phyloP scores from a whole-genome alignment of 2,329 filamentous ascomycete genomes.

The Myriosclerotinia curreyana region DNA sequence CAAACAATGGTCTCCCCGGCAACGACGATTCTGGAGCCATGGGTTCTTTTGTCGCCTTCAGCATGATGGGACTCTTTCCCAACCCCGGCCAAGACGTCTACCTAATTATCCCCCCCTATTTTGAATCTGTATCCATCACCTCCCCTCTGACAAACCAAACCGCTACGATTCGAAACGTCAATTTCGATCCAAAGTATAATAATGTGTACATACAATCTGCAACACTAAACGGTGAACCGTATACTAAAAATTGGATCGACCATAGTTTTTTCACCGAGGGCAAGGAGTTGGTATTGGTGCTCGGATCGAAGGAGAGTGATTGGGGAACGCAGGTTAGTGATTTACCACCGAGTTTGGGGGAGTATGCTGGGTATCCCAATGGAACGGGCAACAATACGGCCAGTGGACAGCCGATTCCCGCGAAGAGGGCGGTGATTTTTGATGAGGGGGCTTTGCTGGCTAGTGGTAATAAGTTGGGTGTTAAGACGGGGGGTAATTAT shows the following conservation, averaged over 20 bases:
- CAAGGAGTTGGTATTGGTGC: slow-evolving; percentile 58
- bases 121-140: slow-evolving; percentile 56
- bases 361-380: slow-evolving; percentile 33
- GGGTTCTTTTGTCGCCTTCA: slow-evolving; percentile 36
- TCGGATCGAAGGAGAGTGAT: slow-evolving; percentile 57
- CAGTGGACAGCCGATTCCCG: slow-evolving; percentile 14
- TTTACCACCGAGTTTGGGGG: slow-evolving; percentile 56
- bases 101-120: slow-evolving; percentile 66
- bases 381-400: slow-evolving; percentile 28
- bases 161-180: slow-evolving; percentile 56
- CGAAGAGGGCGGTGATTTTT: slow-evolving; percentile 28
- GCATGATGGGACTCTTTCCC: slow-evolving; percentile 53
- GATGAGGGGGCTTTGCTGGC: slow-evolving; percentile 9
- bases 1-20: slow-evolving; percentile 59
- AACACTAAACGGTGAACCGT: slow-evolving; percentile 57
- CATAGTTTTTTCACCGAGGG: slow-evolving; percentile 67
- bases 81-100: slow-evolving; percentile 69
- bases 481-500: slow-evolving; percentile 31
- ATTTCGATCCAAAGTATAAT: slow-evolving; percentile 58
- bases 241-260: slow-evolving; percentile 64
- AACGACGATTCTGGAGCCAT: slow-evolving; percentile 71
- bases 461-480: slow-evolving; percentile 13
- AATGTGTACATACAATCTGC: slow-evolving; percentile 64
- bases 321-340: slow-evolving; percentile 62
- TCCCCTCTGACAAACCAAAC: slow-evolving; percentile 56